These are phyloP conservation scores for Hypomontagnella submonticulosa DNA, from an alignment of 495 filamentous ascomycete genomes.

Conservation along the genomic window DNA sequence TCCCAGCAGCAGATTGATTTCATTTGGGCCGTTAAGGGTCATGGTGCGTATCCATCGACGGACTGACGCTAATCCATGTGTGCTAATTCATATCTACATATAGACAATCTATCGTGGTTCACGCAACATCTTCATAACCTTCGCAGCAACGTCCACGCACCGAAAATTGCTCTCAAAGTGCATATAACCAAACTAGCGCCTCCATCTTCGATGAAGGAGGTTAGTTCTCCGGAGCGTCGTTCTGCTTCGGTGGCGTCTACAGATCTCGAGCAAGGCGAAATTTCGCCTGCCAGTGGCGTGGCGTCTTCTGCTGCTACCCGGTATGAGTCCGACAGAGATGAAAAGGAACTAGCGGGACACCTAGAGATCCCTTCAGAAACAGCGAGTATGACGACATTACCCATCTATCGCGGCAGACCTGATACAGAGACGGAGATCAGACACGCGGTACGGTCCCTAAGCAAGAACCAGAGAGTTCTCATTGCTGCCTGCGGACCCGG, in stretches of 20 bases:
- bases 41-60: conserved; percentile 52
- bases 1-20: conserved; percentile 62
- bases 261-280: conserved; percentile 26
- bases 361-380: conserved; percentile 17
- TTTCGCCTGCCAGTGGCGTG: conserved; percentile 24
- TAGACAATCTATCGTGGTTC: conserved; percentile 64
- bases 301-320: conserved; percentile 38
- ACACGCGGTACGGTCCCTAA: conserved; percentile 52
- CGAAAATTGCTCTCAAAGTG: conserved; percentile 58
- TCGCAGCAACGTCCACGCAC: conserved; percentile 53
- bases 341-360: conserved; percentile 10
- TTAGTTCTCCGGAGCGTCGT: conserved; percentile 4
- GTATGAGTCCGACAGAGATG: conserved; percentile 36
- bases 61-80: not conserved
- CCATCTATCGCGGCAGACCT: conserved; percentile 53
- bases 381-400: conserved; percentile 27
- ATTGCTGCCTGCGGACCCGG: conserved; percentile 65
- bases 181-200: conserved; percentile 53
- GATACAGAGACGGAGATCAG: conserved; percentile 55
- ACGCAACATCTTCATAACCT: conserved; percentile 59
- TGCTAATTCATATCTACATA: conserved; percentile 26
- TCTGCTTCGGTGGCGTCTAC: conserved; percentile 27
- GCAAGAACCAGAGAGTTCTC: conserved; percentile 55
- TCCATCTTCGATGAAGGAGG: not conserved
- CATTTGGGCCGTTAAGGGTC: conserved; percentile 63